Evolutionary conservation across 257 asterid species (phyloP).

Genomic region (Solanum etuberosum): DNA sequence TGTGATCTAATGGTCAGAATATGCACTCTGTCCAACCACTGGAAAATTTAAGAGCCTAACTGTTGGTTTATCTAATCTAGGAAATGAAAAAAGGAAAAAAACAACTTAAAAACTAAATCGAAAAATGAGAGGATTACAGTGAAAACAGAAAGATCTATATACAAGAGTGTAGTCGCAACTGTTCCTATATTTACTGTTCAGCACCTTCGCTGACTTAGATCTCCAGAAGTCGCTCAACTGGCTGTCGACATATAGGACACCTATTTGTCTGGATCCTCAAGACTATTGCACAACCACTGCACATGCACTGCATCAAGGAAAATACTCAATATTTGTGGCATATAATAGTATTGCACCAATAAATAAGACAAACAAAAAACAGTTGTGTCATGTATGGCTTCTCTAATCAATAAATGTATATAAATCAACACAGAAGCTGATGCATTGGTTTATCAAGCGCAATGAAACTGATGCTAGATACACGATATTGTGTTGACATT

Average conservation of each 20-base stretch:
- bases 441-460: not conserved
- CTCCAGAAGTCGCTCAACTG: conserved; percentile 95
- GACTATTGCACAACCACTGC: conserved; percentile 94
- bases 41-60: not conserved
- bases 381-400: not conserved
- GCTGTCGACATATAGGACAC: conserved; percentile 97
- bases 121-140: not conserved
- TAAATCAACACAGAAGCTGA: not conserved
- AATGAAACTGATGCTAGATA: not conserved
- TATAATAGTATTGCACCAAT: not conserved
- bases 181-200: conserved; percentile 34
- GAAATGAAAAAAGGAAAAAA: not conserved
- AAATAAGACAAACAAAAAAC: not conserved
- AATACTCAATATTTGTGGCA: not conserved
- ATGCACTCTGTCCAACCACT: not conserved
- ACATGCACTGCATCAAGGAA: conserved; percentile 75
- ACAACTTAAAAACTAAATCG: not conserved
- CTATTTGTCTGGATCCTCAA: conserved; percentile 90
- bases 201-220: conserved; percentile 61
- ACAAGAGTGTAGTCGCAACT: not conserved
- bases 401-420: not conserved
- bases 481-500: not conserved
- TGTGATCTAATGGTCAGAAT: not conserved
- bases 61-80: not conserved
- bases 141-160: not conserved